A percentile compares a stretch with the other conserved stretches of the same genome.
phyloP scores from a whole-genome alignment of 1,139 yeast genomes.

The Geotrichum candidum region DNA sequence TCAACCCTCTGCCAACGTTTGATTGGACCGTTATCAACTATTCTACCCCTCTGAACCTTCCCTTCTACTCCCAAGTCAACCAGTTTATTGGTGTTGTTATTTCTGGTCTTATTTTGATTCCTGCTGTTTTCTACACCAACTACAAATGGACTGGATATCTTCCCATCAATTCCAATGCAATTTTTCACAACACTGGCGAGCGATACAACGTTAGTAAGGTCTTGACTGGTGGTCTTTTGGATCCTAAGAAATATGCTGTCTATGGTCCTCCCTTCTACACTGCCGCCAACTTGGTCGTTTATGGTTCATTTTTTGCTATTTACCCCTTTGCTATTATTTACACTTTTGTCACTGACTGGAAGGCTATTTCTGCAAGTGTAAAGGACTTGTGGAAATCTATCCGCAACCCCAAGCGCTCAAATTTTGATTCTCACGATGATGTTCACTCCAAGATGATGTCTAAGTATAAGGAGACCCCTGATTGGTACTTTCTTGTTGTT shows the following conservation, averaged over 20 bases:
- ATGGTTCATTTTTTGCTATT: slow-evolving; percentile 30
- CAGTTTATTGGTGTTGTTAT: slow-evolving; percentile 41
- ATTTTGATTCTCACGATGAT: slow-evolving; percentile 25
- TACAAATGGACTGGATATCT: slow-evolving; percentile 47
- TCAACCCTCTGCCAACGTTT: slow-evolving; percentile 47
- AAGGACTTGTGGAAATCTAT: slow-evolving; percentile 24
- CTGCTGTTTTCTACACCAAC: slow-evolving; percentile 48
- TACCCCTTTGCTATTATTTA: slow-evolving; percentile 27
- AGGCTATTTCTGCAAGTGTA: slow-evolving; percentile 18
- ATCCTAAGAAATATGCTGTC: slow-evolving; percentile 28
- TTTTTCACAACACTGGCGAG: slow-evolving; percentile 47
- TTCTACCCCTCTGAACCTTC: slow-evolving; percentile 36
- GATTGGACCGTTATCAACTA: slow-evolving; percentile 44
- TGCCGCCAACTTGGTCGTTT: slow-evolving; percentile 38
- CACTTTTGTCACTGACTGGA: slow-evolving; percentile 22
- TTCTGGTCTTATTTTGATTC: slow-evolving; percentile 39
- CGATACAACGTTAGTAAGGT: slow-evolving; percentile 41
- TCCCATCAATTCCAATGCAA: slow-evolving; percentile 47
- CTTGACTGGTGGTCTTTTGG: slow-evolving; percentile 37
- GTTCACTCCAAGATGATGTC: slow-evolving; percentile 40
- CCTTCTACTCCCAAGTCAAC: slow-evolving; percentile 44
- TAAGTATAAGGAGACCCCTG: slow-evolving; percentile 54
- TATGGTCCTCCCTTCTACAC: slow-evolving; percentile 46
- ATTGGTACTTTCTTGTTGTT: slow-evolving; percentile 48
- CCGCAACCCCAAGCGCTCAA: slow-evolving; percentile 33